A percentile compares a stretch with the other conserved stretches of the same genome.
Evolutionary conservation across 148 eudicot species (phyloP).

Genomic region (Rhododendron griersonianum): DNA sequence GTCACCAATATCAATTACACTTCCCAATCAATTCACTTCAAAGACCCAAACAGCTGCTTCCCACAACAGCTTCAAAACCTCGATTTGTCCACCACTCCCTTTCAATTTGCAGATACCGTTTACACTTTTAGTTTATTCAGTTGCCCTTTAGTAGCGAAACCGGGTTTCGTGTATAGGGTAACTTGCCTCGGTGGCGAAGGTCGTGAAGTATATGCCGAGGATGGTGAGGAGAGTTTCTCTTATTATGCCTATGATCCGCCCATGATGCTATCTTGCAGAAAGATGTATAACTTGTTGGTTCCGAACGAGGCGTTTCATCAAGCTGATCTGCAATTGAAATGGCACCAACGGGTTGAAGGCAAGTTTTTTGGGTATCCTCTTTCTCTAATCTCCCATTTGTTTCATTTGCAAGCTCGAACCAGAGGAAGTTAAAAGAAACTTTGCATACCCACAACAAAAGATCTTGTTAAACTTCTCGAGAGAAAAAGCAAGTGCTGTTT

Average conservation of each 20-base stretch:
- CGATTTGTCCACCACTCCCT: neutral
- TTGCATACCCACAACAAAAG: neutral
- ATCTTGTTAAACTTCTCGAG: neutral
- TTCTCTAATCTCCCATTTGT: neutral
- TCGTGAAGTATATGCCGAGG: neutral
- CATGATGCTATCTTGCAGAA: neutral
- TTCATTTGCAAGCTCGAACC: neutral
- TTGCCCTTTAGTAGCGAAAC: neutral
- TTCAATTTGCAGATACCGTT: neutral
- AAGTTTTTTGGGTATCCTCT: neutral
- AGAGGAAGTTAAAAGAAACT: neutral
- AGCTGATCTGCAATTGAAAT: neutral
- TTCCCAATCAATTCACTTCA: neutral
- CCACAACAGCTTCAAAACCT: neutral
- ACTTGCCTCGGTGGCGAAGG: neutral
- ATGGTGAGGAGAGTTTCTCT: too few relatives aligned
- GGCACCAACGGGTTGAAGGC: neutral
- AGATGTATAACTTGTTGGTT: neutral
- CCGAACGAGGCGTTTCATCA: neutral
- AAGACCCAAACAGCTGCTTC: neutral
- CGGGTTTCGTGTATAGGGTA: too few relatives aligned
- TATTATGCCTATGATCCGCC: too few relatives aligned
- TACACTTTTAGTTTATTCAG: neutral
- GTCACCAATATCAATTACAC: neutral
- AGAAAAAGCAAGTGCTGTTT: neutral